Conservation (phyloP, 2,329 filamentous ascomycete species). For the Aspergillus cejpii region DNA sequence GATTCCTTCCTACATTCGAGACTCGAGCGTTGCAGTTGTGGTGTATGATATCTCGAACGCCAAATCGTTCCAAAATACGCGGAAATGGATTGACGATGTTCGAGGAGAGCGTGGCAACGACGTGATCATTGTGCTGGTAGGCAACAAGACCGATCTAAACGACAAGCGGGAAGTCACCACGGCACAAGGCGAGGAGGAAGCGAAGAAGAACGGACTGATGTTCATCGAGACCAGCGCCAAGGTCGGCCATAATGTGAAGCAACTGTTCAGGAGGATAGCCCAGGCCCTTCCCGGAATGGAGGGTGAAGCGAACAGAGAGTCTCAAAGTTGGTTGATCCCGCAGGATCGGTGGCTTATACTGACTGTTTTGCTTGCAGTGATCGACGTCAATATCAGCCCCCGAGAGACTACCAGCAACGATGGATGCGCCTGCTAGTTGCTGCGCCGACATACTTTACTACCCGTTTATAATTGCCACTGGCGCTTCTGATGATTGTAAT, state of each 20-base stretch:
- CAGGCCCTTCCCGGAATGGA: conserved; percentile 98
- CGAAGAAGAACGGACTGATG: conserved; percentile 96
- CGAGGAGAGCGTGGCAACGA: conserved; percentile 94
- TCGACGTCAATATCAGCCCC: conserved; percentile 81
- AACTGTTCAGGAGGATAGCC: conserved; percentile 93
- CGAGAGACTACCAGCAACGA: conserved; percentile 62
- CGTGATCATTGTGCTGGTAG: conserved; percentile 96
- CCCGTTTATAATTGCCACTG: conserved; percentile 9
- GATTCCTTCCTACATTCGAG: conserved; percentile 97
- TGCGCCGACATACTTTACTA: conserved; percentile 8
- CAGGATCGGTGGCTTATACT: conserved; percentile 13
- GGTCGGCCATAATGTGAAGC: conserved; percentile 96
- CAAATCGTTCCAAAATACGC: conserved; percentile 96
- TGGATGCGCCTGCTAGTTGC: conserved; percentile 58
- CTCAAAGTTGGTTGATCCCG: conserved; percentile 61
- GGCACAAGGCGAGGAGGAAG: conserved; percentile 93
- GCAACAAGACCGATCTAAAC: conserved; percentile 98
- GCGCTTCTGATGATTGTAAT: conserved; percentile 8
- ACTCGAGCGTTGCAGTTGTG: conserved; percentile 94
- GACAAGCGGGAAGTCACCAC: conserved; percentile 98
- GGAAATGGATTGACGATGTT: conserved; percentile 99
- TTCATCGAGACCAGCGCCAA: conserved; percentile 99
- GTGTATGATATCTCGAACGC: conserved; percentile 98
- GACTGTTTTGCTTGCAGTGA: conserved; percentile 55
- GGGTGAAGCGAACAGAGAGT: conserved; percentile 70